Evolutionary conservation across 1,284 basidiomycete species (phyloP).

Genomic region (Malassezia japonica): DNA sequence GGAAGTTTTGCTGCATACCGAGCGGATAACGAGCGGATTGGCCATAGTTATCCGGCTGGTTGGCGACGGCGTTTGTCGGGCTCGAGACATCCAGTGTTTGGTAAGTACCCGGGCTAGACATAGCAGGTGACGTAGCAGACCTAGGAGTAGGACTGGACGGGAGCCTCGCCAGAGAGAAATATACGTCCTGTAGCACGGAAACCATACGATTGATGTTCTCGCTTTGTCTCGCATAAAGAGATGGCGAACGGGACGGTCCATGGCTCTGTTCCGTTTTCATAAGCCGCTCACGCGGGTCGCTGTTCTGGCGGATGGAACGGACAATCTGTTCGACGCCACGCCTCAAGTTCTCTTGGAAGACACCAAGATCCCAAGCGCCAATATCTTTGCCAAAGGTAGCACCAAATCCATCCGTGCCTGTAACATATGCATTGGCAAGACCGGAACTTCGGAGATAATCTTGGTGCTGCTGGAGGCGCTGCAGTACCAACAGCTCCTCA

Average conservation of each 20-base stretch:
- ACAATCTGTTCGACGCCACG: slow-evolving; percentile 18
- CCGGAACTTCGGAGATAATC: slow-evolving; percentile 9
- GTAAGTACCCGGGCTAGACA: no score
- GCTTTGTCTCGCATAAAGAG: slow-evolving; percentile 3
- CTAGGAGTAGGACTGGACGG: no score
- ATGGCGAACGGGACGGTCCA: slow-evolving; percentile 1
- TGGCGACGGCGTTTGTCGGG: no score
- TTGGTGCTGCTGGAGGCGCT: slow-evolving; percentile 13
- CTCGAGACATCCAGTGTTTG: no score
- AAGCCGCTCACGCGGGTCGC: neutral
- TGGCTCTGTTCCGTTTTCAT: neutral
- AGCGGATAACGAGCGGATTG: no score
- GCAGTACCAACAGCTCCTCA: slow-evolving; percentile 12
- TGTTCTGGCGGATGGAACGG: neutral
- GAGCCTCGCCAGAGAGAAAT: slow-evolving; percentile 2
- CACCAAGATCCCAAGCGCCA: slow-evolving; percentile 11
- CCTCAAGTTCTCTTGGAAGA: slow-evolving; percentile 10
- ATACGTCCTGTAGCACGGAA: slow-evolving; percentile 7
- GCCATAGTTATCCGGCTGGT: no score
- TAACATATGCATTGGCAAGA: neutral
- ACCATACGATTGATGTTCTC: slow-evolving; percentile 13
- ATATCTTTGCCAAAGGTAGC: neutral
- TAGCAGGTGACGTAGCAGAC: no score
- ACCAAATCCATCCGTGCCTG: slow-evolving; percentile 16
- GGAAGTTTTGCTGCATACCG: neutral